phyloP scores from a whole-genome alignment of 2,329 filamentous ascomycete genomes.

The Alternaria brassicae region DNA sequence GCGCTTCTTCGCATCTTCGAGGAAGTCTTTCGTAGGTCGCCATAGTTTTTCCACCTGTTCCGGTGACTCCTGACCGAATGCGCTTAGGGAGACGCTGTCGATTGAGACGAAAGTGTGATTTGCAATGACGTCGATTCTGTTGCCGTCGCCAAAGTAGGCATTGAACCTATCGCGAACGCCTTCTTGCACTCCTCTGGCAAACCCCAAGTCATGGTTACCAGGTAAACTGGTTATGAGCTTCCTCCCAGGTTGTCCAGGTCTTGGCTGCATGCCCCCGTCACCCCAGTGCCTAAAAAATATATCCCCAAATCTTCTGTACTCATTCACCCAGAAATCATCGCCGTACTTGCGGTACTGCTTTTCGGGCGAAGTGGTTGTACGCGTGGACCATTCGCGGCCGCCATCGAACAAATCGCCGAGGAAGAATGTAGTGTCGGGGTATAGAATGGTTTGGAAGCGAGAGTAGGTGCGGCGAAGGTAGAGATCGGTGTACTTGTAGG shows the following conservation, averaged over 20 bases:
- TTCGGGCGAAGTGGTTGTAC: slow-evolving; percentile 60
- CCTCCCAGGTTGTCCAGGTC: slow-evolving; percentile 69
- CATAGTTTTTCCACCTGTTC: slow-evolving; percentile 70
- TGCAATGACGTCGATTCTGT: slow-evolving; percentile 86
- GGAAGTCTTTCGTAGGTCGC: slow-evolving; percentile 76
- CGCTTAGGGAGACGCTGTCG: slow-evolving; percentile 87
- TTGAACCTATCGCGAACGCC: slow-evolving; percentile 83
- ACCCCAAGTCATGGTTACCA: slow-evolving; percentile 94
- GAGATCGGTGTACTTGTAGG: slow-evolving; percentile 80
- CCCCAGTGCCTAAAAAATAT: slow-evolving; percentile 81
- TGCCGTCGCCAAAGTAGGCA: slow-evolving; percentile 89
- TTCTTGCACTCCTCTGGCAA: slow-evolving; percentile 82
- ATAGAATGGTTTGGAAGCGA: slow-evolving; percentile 75
- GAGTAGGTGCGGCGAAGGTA: slow-evolving; percentile 85
- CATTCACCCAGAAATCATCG: slow-evolving; percentile 81
- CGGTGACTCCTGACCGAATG: slow-evolving; percentile 63
- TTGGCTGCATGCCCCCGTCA: slow-evolving; percentile 61
- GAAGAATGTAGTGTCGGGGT: slow-evolving; percentile 89
- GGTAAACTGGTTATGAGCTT: slow-evolving; percentile 86
- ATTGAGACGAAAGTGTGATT: slow-evolving; percentile 96
- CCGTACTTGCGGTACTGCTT: slow-evolving; percentile 78
- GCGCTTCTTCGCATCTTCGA: slow-evolving; percentile 68
- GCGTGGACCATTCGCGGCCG: slow-evolving; percentile 90
- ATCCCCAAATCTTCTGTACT: slow-evolving; percentile 84
- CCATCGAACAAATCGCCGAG: slow-evolving; percentile 95